A percentile compares a stretch with the other conserved stretches of the same genome.
phyloP scores from a whole-genome alignment of 2,329 filamentous ascomycete species.

The Ascochyta viciae-villosae region DNA sequence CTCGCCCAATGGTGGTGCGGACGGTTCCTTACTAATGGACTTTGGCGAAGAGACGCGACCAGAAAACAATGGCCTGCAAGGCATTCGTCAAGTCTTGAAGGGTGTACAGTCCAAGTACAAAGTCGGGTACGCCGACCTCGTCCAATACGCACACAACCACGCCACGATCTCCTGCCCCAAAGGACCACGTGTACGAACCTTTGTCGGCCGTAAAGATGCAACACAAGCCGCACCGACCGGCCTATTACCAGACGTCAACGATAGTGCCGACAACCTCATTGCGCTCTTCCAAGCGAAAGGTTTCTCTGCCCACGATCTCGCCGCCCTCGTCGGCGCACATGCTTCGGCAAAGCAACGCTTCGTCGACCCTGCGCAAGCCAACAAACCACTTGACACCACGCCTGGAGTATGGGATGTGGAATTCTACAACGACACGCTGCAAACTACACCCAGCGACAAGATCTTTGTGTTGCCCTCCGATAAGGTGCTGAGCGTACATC shows the following conservation, averaged over 20 bases:
- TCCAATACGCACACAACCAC: constrained; percentile 58
- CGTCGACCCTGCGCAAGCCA: constrained; percentile 49
- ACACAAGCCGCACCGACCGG: constrained; percentile 51
- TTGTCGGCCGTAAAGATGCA: constrained; percentile 59
- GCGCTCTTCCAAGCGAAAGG: constrained; percentile 60
- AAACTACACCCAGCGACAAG: constrained; percentile 24
- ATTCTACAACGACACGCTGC: constrained; percentile 55
- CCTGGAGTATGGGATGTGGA: constrained; percentile 59
- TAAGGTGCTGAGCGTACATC: constrained; percentile 34
- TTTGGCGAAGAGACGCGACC: constrained; percentile 45
- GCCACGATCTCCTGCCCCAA: constrained; percentile 60
- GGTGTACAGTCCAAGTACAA: constrained; percentile 52
- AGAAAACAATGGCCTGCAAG: constrained; percentile 56
- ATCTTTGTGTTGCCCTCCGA: constrained; percentile 42
- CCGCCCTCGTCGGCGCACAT: constrained; percentile 64
- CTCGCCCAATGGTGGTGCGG: constrained; percentile 48
- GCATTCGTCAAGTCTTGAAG: constrained; percentile 50
- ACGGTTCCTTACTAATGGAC: constrained; percentile 52
- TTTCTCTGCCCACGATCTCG: constrained; percentile 58
- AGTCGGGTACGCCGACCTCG: constrained; percentile 62
- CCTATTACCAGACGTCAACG: constrained; percentile 55
- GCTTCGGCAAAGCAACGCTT: constrained; percentile 58
- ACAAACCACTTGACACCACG: constrained; percentile 56
- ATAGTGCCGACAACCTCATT: constrained; percentile 53
- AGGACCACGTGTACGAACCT: constrained; percentile 60